Evolutionary conservation across 176 grass and related monocot species (phyloP), one percentile per base, ranked within the genome.

Genomic region (Puccinellia tenuiflora): DNA sequence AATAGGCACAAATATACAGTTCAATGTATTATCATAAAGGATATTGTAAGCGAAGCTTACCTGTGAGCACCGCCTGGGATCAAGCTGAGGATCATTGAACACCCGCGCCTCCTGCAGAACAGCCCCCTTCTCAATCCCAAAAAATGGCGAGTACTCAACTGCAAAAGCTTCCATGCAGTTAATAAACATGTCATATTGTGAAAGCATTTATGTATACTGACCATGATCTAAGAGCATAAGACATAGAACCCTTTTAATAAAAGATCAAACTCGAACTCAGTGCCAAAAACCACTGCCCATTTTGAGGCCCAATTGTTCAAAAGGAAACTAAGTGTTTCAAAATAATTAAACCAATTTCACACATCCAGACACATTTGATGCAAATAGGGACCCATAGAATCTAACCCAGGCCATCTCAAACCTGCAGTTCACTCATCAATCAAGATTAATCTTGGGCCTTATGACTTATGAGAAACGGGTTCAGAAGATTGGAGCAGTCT

Each of bases 21-120:
- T 78, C 24, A 66, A 46, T n/a, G 35, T 3, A 57, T 24, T 30
- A 81, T 6, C 10, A 20, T n/a, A 79, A 39, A 43, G 21, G 75
- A 34, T 42, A 73, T 56, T 52, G 40, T 39, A 71, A 73, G 28
- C 5, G 76, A 77, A 52, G 75, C 66, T 79, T 84, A 99, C 96
- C 87, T 99, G 96, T 3, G 91, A 99, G 75, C 96, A 99, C 66
- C 78, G 85, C 62, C 87, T 90, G 31, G 86, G 87, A 89, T 99
- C 93, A 76, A 99, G 91, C 55, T 96, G 96, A 13, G 91, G 90
- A 83, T 99, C 91, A 86, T 96, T 86, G 87, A 99, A 99, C 81
- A 92, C 91, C n/a, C 96, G 82, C 0, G 89, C 96, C 82, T 99
- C 96, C 87, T 99, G 96, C 51, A 99, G 89, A 69, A 99, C 93